Evolutionary conservation across 2,329 filamentous ascomycete species (phyloP), one percentile per base, ranked within the genome.

Genomic region (Lomentospora prolificans): DNA sequence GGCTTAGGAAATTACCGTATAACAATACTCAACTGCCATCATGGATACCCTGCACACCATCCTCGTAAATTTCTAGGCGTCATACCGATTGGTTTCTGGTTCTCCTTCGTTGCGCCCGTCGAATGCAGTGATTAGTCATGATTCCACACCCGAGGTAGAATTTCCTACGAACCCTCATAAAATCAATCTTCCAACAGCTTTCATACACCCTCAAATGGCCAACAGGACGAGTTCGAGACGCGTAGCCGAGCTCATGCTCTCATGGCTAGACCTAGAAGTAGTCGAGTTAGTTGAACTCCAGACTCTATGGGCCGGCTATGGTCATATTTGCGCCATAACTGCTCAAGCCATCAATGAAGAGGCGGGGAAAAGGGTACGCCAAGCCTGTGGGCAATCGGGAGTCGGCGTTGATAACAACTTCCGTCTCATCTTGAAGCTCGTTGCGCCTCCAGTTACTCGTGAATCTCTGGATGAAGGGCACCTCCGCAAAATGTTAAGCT

Each of bases 401-500:
- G 50, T 51, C 3, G 56, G 56, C 3, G 62, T 60, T 6, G 65
- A 64, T 1, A 27, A 25, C 44, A 48, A 3, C 12, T 68, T 71
- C 14, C 68, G 66, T 1, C 67, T 82, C 33, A 74, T 86, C 9
- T 66, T 86, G 5, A 86, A 86, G 62, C 71, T 82, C 55, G 81
- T 86, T 39, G 75, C 75, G 0, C 80, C 80, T 5, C 25, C 25
- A 2, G 50, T 24, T n/a, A 14, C 7, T 9, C 80, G 81, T 0
- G 62, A 65, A 39, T 55, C 57, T 28, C 50, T 55, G 0, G 77
- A 84, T 36, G 83, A 86, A 61, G 81, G 83, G 0, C 83, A 87
- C 60, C 61, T 81, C 0, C 76, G 84, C 5, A 87, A 87, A 63
- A 76, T 87, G 57, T 65, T 86, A 27, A 85, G 81, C 63, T 87